Base-by-base conservation (phyloP, 768 basidiomycete species). In the Krasilnikovozyma curviuscula region DNA sequence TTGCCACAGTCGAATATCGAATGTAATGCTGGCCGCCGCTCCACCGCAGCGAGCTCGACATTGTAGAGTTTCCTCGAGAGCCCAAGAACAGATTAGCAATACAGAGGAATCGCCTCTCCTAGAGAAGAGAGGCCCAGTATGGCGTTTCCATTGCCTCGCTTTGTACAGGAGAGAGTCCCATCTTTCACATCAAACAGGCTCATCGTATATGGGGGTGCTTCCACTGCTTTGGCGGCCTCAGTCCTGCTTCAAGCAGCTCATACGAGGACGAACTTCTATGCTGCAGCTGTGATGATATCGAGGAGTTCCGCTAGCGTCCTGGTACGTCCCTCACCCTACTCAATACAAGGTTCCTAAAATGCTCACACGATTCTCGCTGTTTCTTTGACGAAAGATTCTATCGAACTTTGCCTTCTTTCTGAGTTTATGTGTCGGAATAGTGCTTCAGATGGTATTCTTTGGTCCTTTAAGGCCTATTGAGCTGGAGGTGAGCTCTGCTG, bases 291-390 rank as follows among this genome's bases (percentile, higher is more conserved):
- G 3, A 81, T 79, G 59, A 73, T 98, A n/a, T 81, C 84, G 5
- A 82, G 81, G 67, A 89, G 84, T 61, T 85, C 78, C 59, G 77
- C 84, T n/a, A 86, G 83, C 56, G 76, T 89, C 46, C 68, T 98
- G 68, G 93, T 95, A 53, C 53, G 78, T 59, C 23, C 27, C 5
- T 5, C 12, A n/a, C 19, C 24, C 10, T 56, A 8, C 10, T 19
- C 13, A 8, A 30, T 37, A 9, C 25, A 14, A 12, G n/a, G 10
- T 19, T 44, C 34, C 29, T 21, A 30, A n/a, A 27, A 5, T 19
- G 1, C 6, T 13, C 5, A 34, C 24, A 21, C 8, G 30, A 13
- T 35, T 31, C 48, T 38, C 42, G 37, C 49, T 53, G 35, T 52
- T 16, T 7, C 33, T 3, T 37, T 28, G n/a, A 34, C 29, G 21